Evolutionary conservation across 2,329 filamentous ascomycete species (phyloP).

Genomic region (Xylaria sp.): DNA sequence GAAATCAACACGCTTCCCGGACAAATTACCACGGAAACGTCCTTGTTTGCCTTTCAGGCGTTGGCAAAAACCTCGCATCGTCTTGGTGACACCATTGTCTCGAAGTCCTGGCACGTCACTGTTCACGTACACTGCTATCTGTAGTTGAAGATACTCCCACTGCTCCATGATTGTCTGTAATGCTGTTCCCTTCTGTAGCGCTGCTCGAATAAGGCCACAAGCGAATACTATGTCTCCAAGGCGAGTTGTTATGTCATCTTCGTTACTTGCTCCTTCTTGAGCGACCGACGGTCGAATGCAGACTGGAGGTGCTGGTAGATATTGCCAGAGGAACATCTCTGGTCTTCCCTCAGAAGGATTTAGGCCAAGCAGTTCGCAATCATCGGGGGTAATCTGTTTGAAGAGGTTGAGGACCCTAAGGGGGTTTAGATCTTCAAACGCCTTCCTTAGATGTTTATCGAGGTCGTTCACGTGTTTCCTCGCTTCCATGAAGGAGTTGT

Average conservation of each 20-base stretch:
- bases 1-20: slow-evolving; percentile 98
- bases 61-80: slow-evolving; percentile 93
- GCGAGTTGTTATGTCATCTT: slow-evolving; percentile 96
- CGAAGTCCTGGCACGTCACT: slow-evolving; percentile 94
- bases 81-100: slow-evolving; percentile 85
- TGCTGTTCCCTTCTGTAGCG: slow-evolving; percentile 82
- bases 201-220: slow-evolving; percentile 85
- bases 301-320: slow-evolving; percentile 90
- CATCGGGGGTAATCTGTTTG: slow-evolving; percentile 82
- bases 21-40: slow-evolving; percentile 94
- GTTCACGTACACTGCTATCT: slow-evolving; percentile 98
- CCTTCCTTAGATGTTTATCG: slow-evolving; percentile 90
- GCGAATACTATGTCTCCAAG: slow-evolving; percentile 96
- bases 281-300: slow-evolving; percentile 94
- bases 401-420: slow-evolving; percentile 90
- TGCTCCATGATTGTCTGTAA: slow-evolving; percentile 95
- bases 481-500: slow-evolving; percentile 83
- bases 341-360: slow-evolving; percentile 87
- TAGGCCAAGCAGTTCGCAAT: slow-evolving; percentile 91
- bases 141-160: slow-evolving; percentile 96
- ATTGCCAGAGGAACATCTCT: slow-evolving; percentile 98
- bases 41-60: slow-evolving; percentile 97
- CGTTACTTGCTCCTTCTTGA: slow-evolving; percentile 91
- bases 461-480: slow-evolving; percentile 82
- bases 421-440: slow-evolving; percentile 93